Evolutionary conservation across 2,329 filamentous ascomycete species (phyloP).

Genomic region (Penicillium nordicum): DNA sequence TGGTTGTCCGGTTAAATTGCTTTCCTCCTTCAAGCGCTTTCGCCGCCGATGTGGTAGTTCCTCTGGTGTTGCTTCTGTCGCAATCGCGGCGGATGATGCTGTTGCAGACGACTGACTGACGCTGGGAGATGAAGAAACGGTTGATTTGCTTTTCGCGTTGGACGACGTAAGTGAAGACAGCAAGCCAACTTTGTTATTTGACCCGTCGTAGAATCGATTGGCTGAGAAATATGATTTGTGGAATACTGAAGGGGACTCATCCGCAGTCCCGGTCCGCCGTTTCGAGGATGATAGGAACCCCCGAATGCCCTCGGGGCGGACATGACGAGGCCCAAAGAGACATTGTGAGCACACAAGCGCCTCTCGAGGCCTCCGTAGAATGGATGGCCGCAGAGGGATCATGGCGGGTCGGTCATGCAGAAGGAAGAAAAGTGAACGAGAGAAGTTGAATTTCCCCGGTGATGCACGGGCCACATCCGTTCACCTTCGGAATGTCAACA

Average conservation of each 20-base stretch:
- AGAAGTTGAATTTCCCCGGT: slow-evolving; percentile 28
- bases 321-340: slow-evolving; percentile 22
- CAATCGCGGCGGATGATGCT: slow-evolving; percentile 17
- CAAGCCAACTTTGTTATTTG: slow-evolving; percentile 21
- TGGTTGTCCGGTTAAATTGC: slow-evolving; percentile 17
- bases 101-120: slow-evolving; percentile 13
- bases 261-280: slow-evolving; percentile 29
- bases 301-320: slow-evolving; percentile 24
- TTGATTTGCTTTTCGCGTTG: slow-evolving; percentile 14
- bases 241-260: slow-evolving; percentile 26
- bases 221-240: slow-evolving; percentile 43
- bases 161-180: slow-evolving; percentile 28
- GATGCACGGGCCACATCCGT: slow-evolving; percentile 31
- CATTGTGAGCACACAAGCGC: slow-evolving; percentile 35
- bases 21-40: slow-evolving; percentile 41
- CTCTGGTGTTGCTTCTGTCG: slow-evolving; percentile 18
- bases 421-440: slow-evolving; percentile 19
- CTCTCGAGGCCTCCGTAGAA: slow-evolving; percentile 34
- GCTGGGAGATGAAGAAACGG: slow-evolving; percentile 7
- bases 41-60: slow-evolving; percentile 44
- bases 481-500: slow-evolving; percentile 22
- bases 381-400: slow-evolving; percentile 38
- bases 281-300: slow-evolving; percentile 32
- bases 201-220: slow-evolving; percentile 25
- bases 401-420: slow-evolving; percentile 24